A percentile compares a stretch with the other conserved stretches of the same genome.
These are phyloP conservation scores for Fraxinus anomala DNA, from an alignment of 257 asterid genomes.

Conservation along the genomic window DNA sequence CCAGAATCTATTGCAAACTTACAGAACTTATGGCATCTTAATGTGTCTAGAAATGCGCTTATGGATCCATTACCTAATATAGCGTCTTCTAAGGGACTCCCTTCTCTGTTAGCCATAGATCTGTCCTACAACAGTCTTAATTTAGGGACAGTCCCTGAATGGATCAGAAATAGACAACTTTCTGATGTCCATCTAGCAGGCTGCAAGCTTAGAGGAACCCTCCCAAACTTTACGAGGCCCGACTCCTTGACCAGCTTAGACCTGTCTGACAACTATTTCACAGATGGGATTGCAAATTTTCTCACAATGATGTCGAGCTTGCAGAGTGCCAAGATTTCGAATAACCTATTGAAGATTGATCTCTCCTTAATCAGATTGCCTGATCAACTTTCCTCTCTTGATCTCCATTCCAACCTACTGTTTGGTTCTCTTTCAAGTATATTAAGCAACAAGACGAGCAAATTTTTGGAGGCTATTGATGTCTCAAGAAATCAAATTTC, in stretches of 20 bases:
- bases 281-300: slow-evolving; percentile 58
- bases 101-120: slow-evolving; percentile 65
- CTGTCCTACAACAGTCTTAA: slow-evolving; percentile 68
- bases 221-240: slow-evolving; percentile 76
- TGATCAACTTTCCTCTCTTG: slow-evolving; percentile 53
- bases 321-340: slow-evolving; percentile 60
- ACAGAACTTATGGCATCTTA: slow-evolving; percentile 74
- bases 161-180: slow-evolving; percentile 71
- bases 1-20: slow-evolving; percentile 68
- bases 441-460: slow-evolving; percentile 51
- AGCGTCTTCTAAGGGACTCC: slow-evolving; percentile 58
- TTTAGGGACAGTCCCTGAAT: slow-evolving; percentile 65
- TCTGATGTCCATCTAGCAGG: slow-evolving; percentile 72
- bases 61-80: slow-evolving; percentile 62
- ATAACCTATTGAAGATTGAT: slow-evolving; percentile 59
- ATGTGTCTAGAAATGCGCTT: slow-evolving; percentile 65
- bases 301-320: slow-evolving; percentile 52
- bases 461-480: slow-evolving; percentile 63
- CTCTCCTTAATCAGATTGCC: slow-evolving; percentile 65
- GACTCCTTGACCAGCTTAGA: slow-evolving; percentile 65
- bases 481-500: slow-evolving; percentile 69
- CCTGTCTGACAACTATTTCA: slow-evolving; percentile 75
- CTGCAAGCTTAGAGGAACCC: slow-evolving; percentile 64
- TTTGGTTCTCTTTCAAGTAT: slow-evolving; percentile 60
- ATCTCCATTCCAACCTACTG: slow-evolving; percentile 71